Conservation (phyloP, 179 eudicot genomes). For the Carnegiea gigantea region DNA sequence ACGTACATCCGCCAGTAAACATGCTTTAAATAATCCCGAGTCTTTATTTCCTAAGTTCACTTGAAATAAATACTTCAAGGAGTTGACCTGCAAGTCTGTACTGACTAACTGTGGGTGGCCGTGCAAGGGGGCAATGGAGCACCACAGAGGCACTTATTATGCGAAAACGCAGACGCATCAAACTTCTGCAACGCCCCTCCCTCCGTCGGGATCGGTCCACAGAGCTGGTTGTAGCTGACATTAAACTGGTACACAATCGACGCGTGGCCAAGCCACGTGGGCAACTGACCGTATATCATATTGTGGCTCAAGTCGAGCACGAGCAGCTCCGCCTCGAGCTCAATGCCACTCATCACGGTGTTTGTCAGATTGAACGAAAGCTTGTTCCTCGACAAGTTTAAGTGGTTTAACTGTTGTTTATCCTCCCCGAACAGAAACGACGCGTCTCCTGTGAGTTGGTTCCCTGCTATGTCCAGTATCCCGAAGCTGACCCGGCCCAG, state of each 20-base stretch:
- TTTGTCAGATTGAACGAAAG: slow-evolving; percentile 21
- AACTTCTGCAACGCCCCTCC: slow-evolving; percentile 8
- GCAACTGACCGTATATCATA: slow-evolving; percentile 23
- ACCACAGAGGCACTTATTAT: slow-evolving; percentile 36
- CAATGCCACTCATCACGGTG: neutral
- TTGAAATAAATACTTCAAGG: too few species aligned
- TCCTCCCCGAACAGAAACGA: slow-evolving; percentile 21
- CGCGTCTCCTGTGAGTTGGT: slow-evolving; percentile 24
- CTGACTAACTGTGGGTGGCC: too few species aligned
- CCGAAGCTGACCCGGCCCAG: slow-evolving; percentile 4
- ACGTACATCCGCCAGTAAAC: too few species aligned
- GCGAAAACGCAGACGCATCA: neutral
- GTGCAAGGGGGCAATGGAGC: slow-evolving; percentile 30
- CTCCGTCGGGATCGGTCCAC: slow-evolving; percentile 25
- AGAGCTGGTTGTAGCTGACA: slow-evolving; percentile 27
- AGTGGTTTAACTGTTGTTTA: neutral
- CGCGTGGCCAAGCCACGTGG: slow-evolving; percentile 7
- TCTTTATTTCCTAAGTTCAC: too few species aligned
- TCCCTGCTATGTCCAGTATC: neutral
- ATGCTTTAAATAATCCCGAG: too few species aligned
- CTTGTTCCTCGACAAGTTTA: slow-evolving; percentile 6
- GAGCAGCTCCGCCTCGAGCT: neutral
- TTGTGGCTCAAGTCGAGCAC: slow-evolving; percentile 23
- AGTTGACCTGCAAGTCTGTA: too few species aligned
- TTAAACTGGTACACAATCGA: neutral